A percentile compares a stretch with the other conserved stretches of the same genome.
These are phyloP conservation scores for Kurtzmaniella quercitrusa DNA, from an alignment of 1,139 yeast species.

Conservation along the genomic window DNA sequence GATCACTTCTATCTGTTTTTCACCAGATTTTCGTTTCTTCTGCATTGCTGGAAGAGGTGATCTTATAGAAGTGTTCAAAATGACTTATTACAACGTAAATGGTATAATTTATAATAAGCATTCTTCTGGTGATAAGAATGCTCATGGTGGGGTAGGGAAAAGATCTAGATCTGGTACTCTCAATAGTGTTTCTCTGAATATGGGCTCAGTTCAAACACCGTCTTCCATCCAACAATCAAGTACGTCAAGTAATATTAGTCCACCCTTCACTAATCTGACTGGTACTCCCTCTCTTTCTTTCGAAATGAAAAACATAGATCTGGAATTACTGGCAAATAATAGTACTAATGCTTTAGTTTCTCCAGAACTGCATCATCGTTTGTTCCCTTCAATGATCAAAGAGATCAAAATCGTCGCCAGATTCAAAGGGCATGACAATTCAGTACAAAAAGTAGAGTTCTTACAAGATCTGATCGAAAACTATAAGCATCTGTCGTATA, in stretches of 20 bases:
- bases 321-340: conserved; percentile 2
- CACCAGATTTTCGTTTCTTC: conserved; percentile 63
- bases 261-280: conserved; percentile 16
- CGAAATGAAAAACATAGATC: conserved; percentile 14
- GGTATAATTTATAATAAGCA: conserved; percentile 23
- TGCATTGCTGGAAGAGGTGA: conserved; percentile 57
- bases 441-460: conserved; percentile 48
- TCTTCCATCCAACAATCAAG: background rate
- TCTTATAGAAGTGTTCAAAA: conserved; percentile 50
- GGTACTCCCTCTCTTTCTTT: conserved; percentile 20
- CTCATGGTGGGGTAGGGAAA: conserved; percentile 16
- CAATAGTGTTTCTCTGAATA: conserved; percentile 20
- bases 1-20: conserved; percentile 50
- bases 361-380: conserved; percentile 6
- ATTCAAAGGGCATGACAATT: conserved; percentile 66
- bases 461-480: conserved; percentile 17
- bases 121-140: background rate
- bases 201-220: conserved; percentile 3
- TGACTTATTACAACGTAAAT: conserved; percentile 38
- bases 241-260: conserved; percentile 7
- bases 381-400: conserved; percentile 36
- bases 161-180: conserved; percentile 39
- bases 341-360: background rate
- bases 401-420: conserved; percentile 43
- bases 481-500: conserved; percentile 35